Evolutionary conservation across 306 rosid genomes (phyloP).

Genomic region (Carpinus viminea): DNA sequence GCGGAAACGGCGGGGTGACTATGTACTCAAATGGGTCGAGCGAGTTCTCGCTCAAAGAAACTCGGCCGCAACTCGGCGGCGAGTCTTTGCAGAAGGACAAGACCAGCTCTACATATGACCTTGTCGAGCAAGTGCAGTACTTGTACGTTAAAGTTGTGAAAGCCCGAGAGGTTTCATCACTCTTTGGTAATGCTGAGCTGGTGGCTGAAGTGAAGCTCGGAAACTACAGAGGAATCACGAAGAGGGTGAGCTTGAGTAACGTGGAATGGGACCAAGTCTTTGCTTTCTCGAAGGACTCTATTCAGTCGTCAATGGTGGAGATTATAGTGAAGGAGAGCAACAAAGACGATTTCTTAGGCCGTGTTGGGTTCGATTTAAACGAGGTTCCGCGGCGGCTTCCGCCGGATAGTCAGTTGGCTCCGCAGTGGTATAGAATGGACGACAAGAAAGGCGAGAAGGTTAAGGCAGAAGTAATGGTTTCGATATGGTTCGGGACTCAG

Average conservation of each 20-base stretch:
- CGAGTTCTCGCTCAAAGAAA: slow-evolving; percentile 62
- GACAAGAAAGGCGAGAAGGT: slow-evolving; percentile 57
- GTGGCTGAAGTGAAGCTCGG: slow-evolving; percentile 68
- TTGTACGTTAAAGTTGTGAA: slow-evolving; percentile 53
- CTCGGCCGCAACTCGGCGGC: slow-evolving; percentile 59
- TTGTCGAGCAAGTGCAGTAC: slow-evolving; percentile 68
- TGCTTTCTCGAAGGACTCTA: slow-evolving; percentile 57
- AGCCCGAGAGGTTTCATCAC: slow-evolving; percentile 38
- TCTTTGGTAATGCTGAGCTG: slow-evolving; percentile 47
- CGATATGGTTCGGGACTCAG: slow-evolving; percentile 69
- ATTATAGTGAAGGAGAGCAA: slow-evolving; percentile 50
- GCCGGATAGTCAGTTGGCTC: slow-evolving; percentile 65
- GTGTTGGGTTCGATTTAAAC: slow-evolving; percentile 58
- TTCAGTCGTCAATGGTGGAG: slow-evolving; percentile 61
- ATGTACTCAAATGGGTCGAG: slow-evolving; percentile 27
- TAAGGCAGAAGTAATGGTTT: slow-evolving; percentile 50
- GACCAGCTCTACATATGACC: slow-evolving; percentile 58
- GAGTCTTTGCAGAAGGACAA: slow-evolving; percentile 56
- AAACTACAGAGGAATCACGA: slow-evolving; percentile 58
- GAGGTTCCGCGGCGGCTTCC: slow-evolving; percentile 57
- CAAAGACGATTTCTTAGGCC: slow-evolving; percentile 54
- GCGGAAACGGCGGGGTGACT: slow-evolving; percentile 23
- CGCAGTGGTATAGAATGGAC: slow-evolving; percentile 72
- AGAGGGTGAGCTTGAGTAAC: slow-evolving; percentile 35
- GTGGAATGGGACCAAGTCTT: slow-evolving; percentile 59